Evolutionary conservation across 2,329 filamentous ascomycete genomes (phyloP), one percentile per base, ranked within the genome.

Genomic region (Penicillium oxalicum): DNA sequence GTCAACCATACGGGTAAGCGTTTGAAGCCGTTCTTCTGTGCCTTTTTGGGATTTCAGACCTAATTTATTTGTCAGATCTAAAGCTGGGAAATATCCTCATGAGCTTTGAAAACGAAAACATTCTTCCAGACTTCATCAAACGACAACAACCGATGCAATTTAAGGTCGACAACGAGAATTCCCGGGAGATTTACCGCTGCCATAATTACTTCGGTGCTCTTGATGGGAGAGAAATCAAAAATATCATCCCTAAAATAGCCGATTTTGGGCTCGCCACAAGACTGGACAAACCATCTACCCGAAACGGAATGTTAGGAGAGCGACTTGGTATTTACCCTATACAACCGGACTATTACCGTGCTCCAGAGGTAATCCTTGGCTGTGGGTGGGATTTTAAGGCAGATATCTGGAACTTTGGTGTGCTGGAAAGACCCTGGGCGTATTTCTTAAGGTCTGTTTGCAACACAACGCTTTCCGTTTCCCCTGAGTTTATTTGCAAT

Each of bases 61-160:
- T 62, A 74, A 4, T 70, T 74, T 51, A 57, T 64, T 1, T 61
- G 69, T 32, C 72, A 62, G 70, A 74, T 55, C 59, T 73, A 33
- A 74, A 74, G 46, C 60, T 69, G 0, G 64, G 64, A 33, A 74
- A 74, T 50, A 69, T 73, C 26, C 56, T 73, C 18, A 58, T 69
- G 49, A 56, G 48, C 3, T 61, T 69, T 11, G 61, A 66, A 35
- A 54, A 61, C 32, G 47, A 47, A 29, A 48, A 43, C 13, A 44
- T 56, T 9, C 46, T 59, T 18, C 9, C 45, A 32, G 33, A 44
- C 0, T 61, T 61, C n/a, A 44, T 58, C 2, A 50, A 54, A 9
- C 32, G 52, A n/a, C 50, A 56, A 8, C 35, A 58, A 25, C 60
- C 59, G 1, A 56, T 63, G 41, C 40, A 57, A 25, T 59, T 49